phyloP scores from a whole-genome alignment of 2,329 filamentous ascomycete genomes.

The Aurifilum marmelostoma region DNA sequence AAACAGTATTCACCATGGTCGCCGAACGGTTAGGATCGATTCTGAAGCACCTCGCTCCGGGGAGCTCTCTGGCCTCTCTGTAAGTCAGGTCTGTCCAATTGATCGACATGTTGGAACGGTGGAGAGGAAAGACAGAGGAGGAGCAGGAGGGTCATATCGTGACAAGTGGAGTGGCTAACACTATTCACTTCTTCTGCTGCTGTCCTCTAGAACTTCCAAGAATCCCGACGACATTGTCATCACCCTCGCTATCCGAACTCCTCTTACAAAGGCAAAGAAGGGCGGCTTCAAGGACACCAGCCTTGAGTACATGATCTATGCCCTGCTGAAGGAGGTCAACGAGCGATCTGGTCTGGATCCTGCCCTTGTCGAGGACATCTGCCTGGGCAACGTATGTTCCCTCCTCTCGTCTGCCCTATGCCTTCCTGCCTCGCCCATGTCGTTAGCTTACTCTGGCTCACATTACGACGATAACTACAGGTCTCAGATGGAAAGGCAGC shows the following conservation, averaged over 20 bases:
- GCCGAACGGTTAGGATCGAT: conserved; percentile 85
- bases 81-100: conserved; percentile 50
- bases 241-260: conserved; percentile 87
- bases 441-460: neutral
- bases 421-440: neutral
- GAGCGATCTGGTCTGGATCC: conserved; percentile 78
- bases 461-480: conserved; percentile 43
- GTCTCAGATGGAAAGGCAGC: conserved; percentile 83
- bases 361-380: conserved; percentile 83
- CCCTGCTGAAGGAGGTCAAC: conserved; percentile 76
- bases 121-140: neutral
- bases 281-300: conserved; percentile 94
- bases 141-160: neutral
- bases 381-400: conserved; percentile 77
- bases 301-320: conserved; percentile 84
- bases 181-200: conserved; percentile 31
- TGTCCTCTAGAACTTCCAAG: conserved; percentile 72
- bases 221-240: conserved; percentile 97
- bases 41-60: conserved; percentile 81
- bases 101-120: neutral
- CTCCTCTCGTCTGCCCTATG: neutral
- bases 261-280: conserved; percentile 85
- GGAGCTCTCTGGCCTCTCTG: conserved; percentile 75
- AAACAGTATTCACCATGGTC: conserved; percentile 61
- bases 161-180: conserved; percentile 29